Evolutionary conservation across 108 stramenopile genomes (phyloP).

Genomic region (Conticribra weissflogii): DNA sequence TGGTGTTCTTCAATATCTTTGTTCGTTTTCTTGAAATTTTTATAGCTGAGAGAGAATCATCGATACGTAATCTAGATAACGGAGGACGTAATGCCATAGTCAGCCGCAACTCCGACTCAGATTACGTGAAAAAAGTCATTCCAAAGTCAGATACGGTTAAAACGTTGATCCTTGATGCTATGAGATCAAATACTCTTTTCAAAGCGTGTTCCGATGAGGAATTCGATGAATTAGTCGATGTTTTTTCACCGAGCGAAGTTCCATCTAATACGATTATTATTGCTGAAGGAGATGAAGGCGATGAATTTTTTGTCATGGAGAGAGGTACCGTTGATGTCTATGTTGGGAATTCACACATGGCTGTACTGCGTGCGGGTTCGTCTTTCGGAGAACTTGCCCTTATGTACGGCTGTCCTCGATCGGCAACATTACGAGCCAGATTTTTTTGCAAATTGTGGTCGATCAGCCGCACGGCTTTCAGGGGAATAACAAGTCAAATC

Average conservation of each 20-base stretch:
- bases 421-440: slow-evolving; percentile 67
- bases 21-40: not conserved
- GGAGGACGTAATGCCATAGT: slow-evolving; percentile 38
- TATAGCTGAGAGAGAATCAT: not conserved
- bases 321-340: slow-evolving; percentile 58
- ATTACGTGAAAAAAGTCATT: slow-evolving; percentile 51
- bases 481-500: slow-evolving; percentile 56
- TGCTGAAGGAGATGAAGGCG: slow-evolving; percentile 65
- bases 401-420: slow-evolving; percentile 78
- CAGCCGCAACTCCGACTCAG: slow-evolving; percentile 18
- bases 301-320: slow-evolving; percentile 73
- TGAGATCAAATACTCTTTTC: slow-evolving; percentile 56
- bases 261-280: slow-evolving; percentile 48
- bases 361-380: slow-evolving; percentile 29
- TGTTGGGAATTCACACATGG: slow-evolving; percentile 33
- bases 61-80: not conserved
- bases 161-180: slow-evolving; percentile 48
- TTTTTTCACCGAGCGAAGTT: slow-evolving; percentile 47
- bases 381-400: slow-evolving; percentile 88
- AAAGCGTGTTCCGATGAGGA: slow-evolving; percentile 57
- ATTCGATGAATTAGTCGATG: slow-evolving; percentile 51
- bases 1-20: not conserved
- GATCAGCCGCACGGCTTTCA: slow-evolving; percentile 58
- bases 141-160: slow-evolving; percentile 43
- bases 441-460: slow-evolving; percentile 62